phyloP scores from a whole-genome alignment of 495 filamentous ascomycete genomes.

The Hypoxylon lienhwacheense region DNA sequence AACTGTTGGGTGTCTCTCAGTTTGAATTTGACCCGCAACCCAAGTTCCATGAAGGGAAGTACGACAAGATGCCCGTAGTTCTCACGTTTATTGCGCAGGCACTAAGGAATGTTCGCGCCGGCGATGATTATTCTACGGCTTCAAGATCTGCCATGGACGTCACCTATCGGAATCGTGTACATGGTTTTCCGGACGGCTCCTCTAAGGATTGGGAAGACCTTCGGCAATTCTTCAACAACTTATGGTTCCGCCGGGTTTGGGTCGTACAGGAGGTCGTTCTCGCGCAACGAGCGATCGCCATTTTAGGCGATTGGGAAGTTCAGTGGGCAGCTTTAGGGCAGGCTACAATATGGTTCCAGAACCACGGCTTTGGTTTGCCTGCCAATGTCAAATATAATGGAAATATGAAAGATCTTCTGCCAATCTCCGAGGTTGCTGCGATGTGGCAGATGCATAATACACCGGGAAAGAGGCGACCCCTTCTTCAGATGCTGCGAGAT shows the following conservation, averaged over 20 bases:
- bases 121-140: slow-evolving; percentile 6
- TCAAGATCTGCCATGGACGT: slow-evolving; percentile 11
- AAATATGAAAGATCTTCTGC: slow-evolving; percentile 13
- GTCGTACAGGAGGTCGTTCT: slow-evolving; percentile 30
- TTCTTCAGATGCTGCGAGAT: slow-evolving; percentile 22
- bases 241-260: slow-evolving; percentile 32
- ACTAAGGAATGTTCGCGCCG: slow-evolving; percentile 14
- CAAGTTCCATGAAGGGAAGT: slow-evolving; percentile 4
- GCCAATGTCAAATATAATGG: slow-evolving; percentile 6
- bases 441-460: slow-evolving; percentile 19
- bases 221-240: slow-evolving; percentile 17
- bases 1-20: neutral
- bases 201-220: slow-evolving; percentile 15
- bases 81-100: slow-evolving; percentile 24
- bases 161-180: slow-evolving; percentile 11
- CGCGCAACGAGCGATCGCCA: slow-evolving; percentile 15
- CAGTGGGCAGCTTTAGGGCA: slow-evolving; percentile 18
- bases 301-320: slow-evolving; percentile 24
- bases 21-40: neutral
- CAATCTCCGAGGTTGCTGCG: slow-evolving; percentile 14
- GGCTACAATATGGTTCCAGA: slow-evolving; percentile 21
- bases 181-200: slow-evolving; percentile 10
- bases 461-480: slow-evolving; percentile 12
- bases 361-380: slow-evolving; percentile 20
- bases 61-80: slow-evolving; percentile 19